Evolutionary conservation across 75 land plant species (phyloP), one percentile per base, ranked within the genome.

Genomic region (Pinus taeda): DNA sequence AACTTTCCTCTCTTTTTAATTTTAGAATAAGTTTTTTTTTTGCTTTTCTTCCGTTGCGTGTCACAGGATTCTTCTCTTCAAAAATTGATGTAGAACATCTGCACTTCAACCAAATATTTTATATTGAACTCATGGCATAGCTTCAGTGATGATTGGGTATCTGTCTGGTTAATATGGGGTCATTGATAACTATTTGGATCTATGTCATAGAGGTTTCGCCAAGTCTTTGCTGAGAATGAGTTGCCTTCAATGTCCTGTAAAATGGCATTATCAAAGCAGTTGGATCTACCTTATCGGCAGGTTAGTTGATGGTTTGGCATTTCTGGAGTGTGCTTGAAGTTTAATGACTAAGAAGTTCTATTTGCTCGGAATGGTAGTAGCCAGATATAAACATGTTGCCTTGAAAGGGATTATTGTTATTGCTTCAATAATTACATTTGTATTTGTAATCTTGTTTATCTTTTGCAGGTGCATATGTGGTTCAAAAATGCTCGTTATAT

Each of bases 381-480:
- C 53, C 24, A 69, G 53, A 42, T 49, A 49, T 49, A 49, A 42
- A 69, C 20, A 39, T 42, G 12, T 69, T 7, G 20, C 17, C 6
- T 33, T 72, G n/a, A 22, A 72, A 49, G 49, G 26, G 30, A 30
- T 15, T 65, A 53, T 77, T 76, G 22, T 17, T n/a, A 29, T 45
- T 15, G 3, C 20, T 65, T 77, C 73, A 13, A 69, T 75, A 30
- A 29, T 20, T 6, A 15, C 56, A 17, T 20, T 33, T 57, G 18
- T 60, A 76, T 57, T 78, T 77, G 15, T 45, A 39, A 21, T 6
- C 29, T 77, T 74, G 20, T 11, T 57, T 21, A 3, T 36, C 62
- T 63, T 67, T 73, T 80, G 21, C 88, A 93, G 96, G 92, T 93
- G 7, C 81, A 80, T 80, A 90, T 89, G 78, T 93, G 96, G 96